Evolutionary conservation across 805 yeast genomes (phyloP), one percentile per base, ranked within the genome.

Genomic region (Kodamaea laetipori): DNA sequence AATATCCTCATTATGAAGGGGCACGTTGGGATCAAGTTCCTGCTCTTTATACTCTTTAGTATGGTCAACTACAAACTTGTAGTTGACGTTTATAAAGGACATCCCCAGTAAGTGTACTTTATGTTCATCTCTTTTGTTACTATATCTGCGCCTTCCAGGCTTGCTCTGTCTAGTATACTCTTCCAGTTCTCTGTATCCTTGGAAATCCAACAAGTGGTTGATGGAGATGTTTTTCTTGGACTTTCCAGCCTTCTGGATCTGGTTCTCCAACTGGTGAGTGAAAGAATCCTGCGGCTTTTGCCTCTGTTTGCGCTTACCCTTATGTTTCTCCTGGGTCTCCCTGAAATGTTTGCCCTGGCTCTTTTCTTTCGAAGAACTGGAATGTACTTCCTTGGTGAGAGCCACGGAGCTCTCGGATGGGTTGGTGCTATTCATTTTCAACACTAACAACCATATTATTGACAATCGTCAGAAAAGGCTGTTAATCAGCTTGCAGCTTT

Each of bases 51-150:
- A 84, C 35, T 76, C 76, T 30, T 74, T 70, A 31, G 80, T 59
- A 39, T 77, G 71, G 53, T 87, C 86, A n/a, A 92, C 86, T 13
- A 92, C 77, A 55, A 94, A 85, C 52, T 88, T 79, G 59, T 84
- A 90, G 59, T 86, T 84, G 15, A 90, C 92, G 58, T 92, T 94
- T 46, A 89, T 83, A 52, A 80, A 86, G 3, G 78, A 69, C 65
- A 81, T 77, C 0, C 92, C 92, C 4, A 73, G 73, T 12, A 86
- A 61, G 46, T 76, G 79, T 5, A 81, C 60, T 41, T 60, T 66
- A 11, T 51, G 50, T 27, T 38, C 34, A 19, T 28, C 17, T 45
- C 35, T 19, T 6, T 35, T 33, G 12, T 33, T 19, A 37, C 18
- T 52, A 31, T 17, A 25, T 11, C 49, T 37, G 40, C 52, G 43